Evolutionary conservation across 108 stramenopile species (phyloP).

Genomic region (Stephanodiscus triporus): DNA sequence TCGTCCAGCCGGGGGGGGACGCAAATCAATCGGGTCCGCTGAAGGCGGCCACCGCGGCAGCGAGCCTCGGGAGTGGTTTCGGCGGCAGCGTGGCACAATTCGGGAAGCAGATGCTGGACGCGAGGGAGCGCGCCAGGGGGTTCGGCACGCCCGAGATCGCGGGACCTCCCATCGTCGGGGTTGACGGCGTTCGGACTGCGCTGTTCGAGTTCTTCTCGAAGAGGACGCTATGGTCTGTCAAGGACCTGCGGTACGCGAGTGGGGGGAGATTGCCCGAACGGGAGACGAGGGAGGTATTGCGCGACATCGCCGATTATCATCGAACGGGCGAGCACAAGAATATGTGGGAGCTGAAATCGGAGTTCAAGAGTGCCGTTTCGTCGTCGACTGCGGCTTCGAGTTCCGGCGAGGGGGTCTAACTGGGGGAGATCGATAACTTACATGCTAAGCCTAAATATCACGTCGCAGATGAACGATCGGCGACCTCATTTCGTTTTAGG

Average conservation of each 20-base stretch:
- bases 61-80: slow-evolving; percentile 61
- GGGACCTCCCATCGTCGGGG: slow-evolving; percentile 51
- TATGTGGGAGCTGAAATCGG: slow-evolving; percentile 61
- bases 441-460: background rate
- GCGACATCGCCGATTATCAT: slow-evolving; percentile 83
- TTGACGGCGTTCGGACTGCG: slow-evolving; percentile 59
- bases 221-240: slow-evolving; percentile 74
- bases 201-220: slow-evolving; percentile 82
- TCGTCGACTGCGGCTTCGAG: slow-evolving; percentile 7
- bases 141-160: slow-evolving; percentile 9
- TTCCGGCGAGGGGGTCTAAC: background rate
- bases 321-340: slow-evolving; percentile 83
- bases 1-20: slow-evolving; percentile 79
- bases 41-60: slow-evolving; percentile 48
- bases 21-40: slow-evolving; percentile 54
- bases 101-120: slow-evolving; percentile 72
- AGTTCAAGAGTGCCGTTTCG: slow-evolving; percentile 45
- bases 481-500: background rate
- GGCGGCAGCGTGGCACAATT: slow-evolving; percentile 76
- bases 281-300: slow-evolving; percentile 72
- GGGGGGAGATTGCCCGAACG: slow-evolving; percentile 65
- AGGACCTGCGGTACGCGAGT: slow-evolving; percentile 64
- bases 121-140: slow-evolving; percentile 25
- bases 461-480: background rate
- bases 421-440: background rate